Evolutionary conservation across 805 yeast species (phyloP).

Genomic region (Candida ficus): DNA sequence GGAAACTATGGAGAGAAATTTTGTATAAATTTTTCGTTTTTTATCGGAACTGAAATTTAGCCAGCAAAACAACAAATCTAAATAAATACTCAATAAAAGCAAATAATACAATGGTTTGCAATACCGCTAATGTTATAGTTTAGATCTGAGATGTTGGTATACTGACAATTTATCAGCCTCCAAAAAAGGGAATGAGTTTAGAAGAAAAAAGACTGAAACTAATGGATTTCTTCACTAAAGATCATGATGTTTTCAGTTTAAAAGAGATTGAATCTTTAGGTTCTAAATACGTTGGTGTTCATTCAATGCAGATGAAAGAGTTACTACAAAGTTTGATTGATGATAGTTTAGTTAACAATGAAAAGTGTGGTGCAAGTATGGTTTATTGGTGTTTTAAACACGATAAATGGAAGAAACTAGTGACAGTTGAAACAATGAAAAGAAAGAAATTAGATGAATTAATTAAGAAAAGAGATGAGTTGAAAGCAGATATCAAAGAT

Average conservation of each 20-base stretch:
- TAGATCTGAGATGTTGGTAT: background rate
- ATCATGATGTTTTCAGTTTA: constrained; percentile 39
- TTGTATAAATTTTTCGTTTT: background rate
- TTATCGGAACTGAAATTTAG: too few species aligned
- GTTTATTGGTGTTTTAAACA: constrained; percentile 46
- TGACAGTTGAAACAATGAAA: constrained; percentile 7
- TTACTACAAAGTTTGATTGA: constrained; percentile 41
- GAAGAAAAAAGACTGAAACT: constrained; percentile 37
- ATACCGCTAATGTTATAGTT: background rate
- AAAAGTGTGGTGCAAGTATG: constrained; percentile 51
- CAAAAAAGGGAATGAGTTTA: constrained; percentile 28
- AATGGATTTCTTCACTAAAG: constrained; percentile 34
- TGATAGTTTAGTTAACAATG: constrained; percentile 43
- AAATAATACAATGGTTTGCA: background rate
- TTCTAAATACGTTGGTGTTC: constrained; percentile 39
- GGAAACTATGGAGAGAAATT: too few species aligned
- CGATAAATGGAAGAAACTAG: constrained; percentile 23
- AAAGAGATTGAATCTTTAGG: constrained; percentile 47
- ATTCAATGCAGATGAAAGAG: constrained; percentile 52
- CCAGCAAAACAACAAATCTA: too few species aligned
- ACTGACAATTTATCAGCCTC: constrained; percentile 8
- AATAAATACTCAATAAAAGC: too few species aligned
- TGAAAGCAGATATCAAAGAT: constrained; percentile 5
- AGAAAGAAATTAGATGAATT: constrained; percentile 5
- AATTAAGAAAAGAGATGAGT: constrained; percentile 8